These are phyloP conservation scores for Colletotrichum sidae DNA, from an alignment of 2,329 filamentous ascomycete genomes.

Conservation along the genomic window DNA sequence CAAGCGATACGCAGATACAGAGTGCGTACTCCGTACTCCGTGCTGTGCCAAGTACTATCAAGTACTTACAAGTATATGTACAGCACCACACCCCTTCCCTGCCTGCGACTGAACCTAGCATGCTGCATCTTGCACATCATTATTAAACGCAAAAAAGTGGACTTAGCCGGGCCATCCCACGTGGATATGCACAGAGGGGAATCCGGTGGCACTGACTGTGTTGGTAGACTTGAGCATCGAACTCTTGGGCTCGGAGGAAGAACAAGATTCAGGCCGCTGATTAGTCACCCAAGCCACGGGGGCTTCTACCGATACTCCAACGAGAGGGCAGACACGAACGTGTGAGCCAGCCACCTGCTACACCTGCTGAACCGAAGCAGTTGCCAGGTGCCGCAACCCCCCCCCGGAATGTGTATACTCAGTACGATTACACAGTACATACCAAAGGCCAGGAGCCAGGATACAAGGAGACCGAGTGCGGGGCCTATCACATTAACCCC, in stretches of 20 bases:
- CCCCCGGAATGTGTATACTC: too few relatives aligned
- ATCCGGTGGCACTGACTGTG: constrained; percentile 16
- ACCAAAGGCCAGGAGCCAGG: too few relatives aligned
- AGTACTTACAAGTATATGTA: neutral
- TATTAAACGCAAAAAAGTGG: constrained; percentile 38
- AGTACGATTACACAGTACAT: too few relatives aligned
- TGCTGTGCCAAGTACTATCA: too few relatives aligned
- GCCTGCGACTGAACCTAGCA: constrained; percentile 17
- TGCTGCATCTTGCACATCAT: constrained; percentile 37
- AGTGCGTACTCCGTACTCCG: too few relatives aligned
- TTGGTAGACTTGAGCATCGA: constrained; percentile 12
- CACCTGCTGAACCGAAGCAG: too few relatives aligned
- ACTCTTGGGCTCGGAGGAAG: constrained; percentile 8
- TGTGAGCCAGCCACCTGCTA: too few relatives aligned
- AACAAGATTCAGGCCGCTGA: constrained; percentile 11
- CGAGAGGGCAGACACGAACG: neutral
- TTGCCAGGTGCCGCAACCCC: neutral
- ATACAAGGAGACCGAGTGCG: too few relatives aligned
- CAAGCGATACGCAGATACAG: too few relatives aligned
- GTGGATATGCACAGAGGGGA: constrained; percentile 29
- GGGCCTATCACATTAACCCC: too few relatives aligned
- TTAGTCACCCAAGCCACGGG: neutral
- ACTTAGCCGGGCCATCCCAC: constrained; percentile 22
- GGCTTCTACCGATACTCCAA: neutral
- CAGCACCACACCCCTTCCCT: constrained; percentile 13